Evolutionary conservation across 352 stramenopile genomes (phyloP), one percentile per base, ranked within the genome.

Genomic region (Pythium rhizo-oryzae): DNA sequence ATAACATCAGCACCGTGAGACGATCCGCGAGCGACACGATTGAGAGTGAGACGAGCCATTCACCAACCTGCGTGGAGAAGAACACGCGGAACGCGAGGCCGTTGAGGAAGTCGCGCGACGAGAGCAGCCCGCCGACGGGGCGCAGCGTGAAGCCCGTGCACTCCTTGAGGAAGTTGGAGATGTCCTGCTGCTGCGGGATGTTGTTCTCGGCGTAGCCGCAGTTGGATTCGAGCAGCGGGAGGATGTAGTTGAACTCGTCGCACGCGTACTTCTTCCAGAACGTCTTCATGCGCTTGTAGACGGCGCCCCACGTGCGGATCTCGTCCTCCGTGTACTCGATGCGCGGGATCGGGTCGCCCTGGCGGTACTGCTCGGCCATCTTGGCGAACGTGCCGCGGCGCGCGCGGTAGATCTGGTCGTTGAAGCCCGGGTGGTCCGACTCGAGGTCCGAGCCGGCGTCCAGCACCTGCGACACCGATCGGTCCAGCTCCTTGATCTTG

Each of bases 81-180:
- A 99, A 99, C 0, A 98, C 94, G n/a, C 97, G 92, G 82, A 99
- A 99, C 4, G 97, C 97, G 37, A 99, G 80, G 35, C 93, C 97
- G 76, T 99, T 99, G 9, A 99, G 79, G 72, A 99, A 99, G 69
- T 99, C 97, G 24, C 97, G 89, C 47, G 93, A 98, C 39, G 91
- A 98, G n/a, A 99, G 80, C 24, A 99, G 77, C 24, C 97, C 97
- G 21, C 94, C 90, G 7, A 99, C 97, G 2, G 97, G 97, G 55
- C 96, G 85, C 59, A 99, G 79, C 35, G 81, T 90, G 70, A 93
- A 95, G 28, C 87, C 93, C n/a, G 96, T 99, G 72, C 87, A 94
- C 52, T 94, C 74, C 59, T 97, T 87, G 1, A 99, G 78, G 64
- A 98, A 99, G 37, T 92, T 84, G n/a, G 91, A 98, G 66, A 99